These are phyloP conservation scores for Plasmodium inui DNA, from an alignment of 169 alveolate species.

Conservation along the genomic window DNA sequence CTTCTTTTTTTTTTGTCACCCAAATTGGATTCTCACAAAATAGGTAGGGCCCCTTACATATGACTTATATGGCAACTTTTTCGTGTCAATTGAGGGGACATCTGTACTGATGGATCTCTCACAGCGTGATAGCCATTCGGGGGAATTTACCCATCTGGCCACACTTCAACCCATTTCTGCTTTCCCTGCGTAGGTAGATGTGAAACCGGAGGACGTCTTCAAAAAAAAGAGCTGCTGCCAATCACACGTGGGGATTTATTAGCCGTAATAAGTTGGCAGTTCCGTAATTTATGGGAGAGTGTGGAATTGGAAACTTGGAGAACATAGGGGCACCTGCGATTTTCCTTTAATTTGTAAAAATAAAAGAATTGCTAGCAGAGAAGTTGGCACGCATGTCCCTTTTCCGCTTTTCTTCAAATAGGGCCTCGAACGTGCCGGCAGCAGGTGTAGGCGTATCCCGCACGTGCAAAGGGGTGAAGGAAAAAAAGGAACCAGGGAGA, in stretches of 20 bases:
- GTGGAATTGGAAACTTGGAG: neutral
- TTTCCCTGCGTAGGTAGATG: neutral
- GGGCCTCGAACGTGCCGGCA: neutral
- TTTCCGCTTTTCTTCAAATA: neutral
- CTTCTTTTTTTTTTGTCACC: neutral
- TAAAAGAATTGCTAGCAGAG: neutral
- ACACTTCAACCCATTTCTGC: neutral
- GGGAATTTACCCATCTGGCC: neutral
- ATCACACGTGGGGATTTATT: neutral
- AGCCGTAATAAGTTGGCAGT: neutral
- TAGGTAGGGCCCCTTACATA: neutral
- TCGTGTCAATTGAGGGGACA: neutral
- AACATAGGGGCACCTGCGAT: neutral
- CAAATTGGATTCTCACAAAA: neutral
- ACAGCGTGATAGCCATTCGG: neutral
- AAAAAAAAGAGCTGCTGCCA: neutral
- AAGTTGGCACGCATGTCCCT: neutral
- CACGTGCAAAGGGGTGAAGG: neutral
- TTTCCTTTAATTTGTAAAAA: neutral
- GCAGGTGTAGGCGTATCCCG: neutral
- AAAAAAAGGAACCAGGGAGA: neutral
- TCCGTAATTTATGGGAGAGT: neutral
- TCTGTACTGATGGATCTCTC: neutral
- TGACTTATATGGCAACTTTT: neutral
- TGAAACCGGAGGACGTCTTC: neutral